Evolutionary conservation across 2,329 filamentous ascomycete genomes (phyloP).

Genomic region (Aspergillus sp.): DNA sequence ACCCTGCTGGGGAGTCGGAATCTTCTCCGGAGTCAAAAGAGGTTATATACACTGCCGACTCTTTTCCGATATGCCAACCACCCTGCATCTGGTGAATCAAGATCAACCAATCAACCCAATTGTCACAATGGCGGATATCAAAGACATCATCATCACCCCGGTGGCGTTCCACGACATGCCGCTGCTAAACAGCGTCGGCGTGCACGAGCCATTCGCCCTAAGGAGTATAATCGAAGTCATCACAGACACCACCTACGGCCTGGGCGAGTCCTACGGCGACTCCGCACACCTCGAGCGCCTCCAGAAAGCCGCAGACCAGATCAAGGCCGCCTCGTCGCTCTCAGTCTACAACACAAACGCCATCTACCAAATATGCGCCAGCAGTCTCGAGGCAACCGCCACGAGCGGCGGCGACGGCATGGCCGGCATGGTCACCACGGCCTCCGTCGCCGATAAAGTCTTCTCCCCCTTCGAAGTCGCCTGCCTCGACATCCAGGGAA

Average conservation of each 20-base stretch:
- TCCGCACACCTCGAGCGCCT: constrained; percentile 39
- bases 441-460: constrained; percentile 43
- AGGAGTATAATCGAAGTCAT: constrained; percentile 44
- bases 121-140: constrained; percentile 22
- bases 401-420: constrained; percentile 30
- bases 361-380: constrained; percentile 25
- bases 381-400: constrained; percentile 19
- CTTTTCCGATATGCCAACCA: background rate
- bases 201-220: constrained; percentile 46
- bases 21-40: background rate
- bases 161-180: constrained; percentile 50
- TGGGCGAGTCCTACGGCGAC: constrained; percentile 46
- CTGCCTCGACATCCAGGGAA: constrained; percentile 45
- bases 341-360: constrained; percentile 20
- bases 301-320: constrained; percentile 24
- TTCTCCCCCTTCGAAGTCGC: constrained; percentile 48
- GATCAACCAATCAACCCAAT: background rate
- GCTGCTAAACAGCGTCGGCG: constrained; percentile 45
- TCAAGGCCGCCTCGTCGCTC: background rate
- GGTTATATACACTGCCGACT: background rate
- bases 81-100: background rate
- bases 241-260: constrained; percentile 35
- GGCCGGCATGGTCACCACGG: constrained; percentile 44
- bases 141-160: constrained; percentile 43
- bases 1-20: background rate